phyloP scores from a whole-genome alignment of 805 yeast genomes.

The Komagataella mondaviorum region DNA sequence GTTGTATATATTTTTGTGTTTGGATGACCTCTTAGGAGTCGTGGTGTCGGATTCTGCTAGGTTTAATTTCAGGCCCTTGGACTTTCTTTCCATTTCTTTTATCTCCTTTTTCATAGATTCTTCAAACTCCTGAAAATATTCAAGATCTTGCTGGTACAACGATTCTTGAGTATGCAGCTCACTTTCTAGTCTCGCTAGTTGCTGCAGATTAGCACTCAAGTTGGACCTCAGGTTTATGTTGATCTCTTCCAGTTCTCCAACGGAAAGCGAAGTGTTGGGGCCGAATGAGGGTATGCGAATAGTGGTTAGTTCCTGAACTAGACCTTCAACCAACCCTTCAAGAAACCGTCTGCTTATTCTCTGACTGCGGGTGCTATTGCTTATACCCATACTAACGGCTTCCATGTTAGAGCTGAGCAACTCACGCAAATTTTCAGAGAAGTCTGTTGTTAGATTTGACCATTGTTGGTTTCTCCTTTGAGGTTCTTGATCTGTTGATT shows the following conservation, averaged over 20 bases:
- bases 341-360: neutral
- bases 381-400: neutral
- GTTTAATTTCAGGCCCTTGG: neutral
- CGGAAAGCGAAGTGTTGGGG: neutral
- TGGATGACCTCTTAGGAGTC: neutral
- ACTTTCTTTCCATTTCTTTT: neutral
- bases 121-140: neutral
- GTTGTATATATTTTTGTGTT: neutral
- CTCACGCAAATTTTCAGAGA: neutral
- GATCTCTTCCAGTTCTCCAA: neutral
- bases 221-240: neutral
- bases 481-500: neutral
- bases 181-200: neutral
- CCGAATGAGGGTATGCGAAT: neutral
- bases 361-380: neutral
- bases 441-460: neutral
- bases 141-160: neutral
- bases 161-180: neutral
- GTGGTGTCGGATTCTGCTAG: neutral
- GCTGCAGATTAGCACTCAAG: neutral
- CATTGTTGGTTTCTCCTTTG: neutral
- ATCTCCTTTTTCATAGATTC: neutral
- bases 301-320: neutral
- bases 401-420: neutral
- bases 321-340: neutral